Conservation (phyloP, 148 eudicot genomes). For the Salicornia ramosissima region DNA sequence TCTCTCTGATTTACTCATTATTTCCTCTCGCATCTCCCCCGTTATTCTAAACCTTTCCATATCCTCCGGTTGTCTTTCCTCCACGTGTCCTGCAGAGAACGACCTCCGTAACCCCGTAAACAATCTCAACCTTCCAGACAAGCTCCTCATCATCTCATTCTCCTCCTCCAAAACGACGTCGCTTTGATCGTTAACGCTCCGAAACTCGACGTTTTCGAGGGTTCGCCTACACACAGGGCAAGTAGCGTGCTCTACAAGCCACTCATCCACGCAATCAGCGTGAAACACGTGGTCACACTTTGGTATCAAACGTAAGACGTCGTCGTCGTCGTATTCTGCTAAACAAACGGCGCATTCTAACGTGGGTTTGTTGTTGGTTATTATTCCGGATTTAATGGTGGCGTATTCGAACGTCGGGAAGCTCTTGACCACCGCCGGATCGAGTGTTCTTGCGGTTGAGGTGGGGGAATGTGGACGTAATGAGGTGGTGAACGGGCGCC, state of each 20-base stretch:
- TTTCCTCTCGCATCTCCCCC: slow-evolving; percentile 32
- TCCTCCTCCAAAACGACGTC: slow-evolving; percentile 8
- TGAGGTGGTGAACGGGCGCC: slow-evolving; percentile 28
- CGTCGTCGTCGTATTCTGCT: slow-evolving; percentile 47
- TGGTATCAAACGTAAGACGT: slow-evolving; percentile 44
- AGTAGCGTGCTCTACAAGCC: slow-evolving; percentile 39
- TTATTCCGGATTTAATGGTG: slow-evolving; percentile 30
- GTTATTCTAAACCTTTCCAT: slow-evolving; percentile 41
- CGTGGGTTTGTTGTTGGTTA: slow-evolving; percentile 39
- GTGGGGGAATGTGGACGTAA: slow-evolving; percentile 16
- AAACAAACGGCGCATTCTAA: slow-evolving; percentile 58
- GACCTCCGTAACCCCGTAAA: slow-evolving; percentile 35
- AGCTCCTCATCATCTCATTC: slow-evolving; percentile 19
- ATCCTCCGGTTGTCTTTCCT: slow-evolving; percentile 36
- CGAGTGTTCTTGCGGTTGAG: slow-evolving; percentile 33
- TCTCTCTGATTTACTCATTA: slow-evolving; percentile 26
- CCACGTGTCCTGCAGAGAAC: slow-evolving; percentile 47
- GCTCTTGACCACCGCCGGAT: slow-evolving; percentile 25
- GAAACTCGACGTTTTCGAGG: not conserved
- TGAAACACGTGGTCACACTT: slow-evolving; percentile 52
- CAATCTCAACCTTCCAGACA: slow-evolving; percentile 28
- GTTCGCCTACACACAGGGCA: slow-evolving; percentile 42
- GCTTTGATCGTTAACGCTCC: not conserved
- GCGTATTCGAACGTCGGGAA: slow-evolving; percentile 41
- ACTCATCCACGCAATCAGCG: slow-evolving; percentile 43